Conservation (phyloP, 2,329 filamentous ascomycete genomes). For the Verticillium nonalfalfae region DNA sequence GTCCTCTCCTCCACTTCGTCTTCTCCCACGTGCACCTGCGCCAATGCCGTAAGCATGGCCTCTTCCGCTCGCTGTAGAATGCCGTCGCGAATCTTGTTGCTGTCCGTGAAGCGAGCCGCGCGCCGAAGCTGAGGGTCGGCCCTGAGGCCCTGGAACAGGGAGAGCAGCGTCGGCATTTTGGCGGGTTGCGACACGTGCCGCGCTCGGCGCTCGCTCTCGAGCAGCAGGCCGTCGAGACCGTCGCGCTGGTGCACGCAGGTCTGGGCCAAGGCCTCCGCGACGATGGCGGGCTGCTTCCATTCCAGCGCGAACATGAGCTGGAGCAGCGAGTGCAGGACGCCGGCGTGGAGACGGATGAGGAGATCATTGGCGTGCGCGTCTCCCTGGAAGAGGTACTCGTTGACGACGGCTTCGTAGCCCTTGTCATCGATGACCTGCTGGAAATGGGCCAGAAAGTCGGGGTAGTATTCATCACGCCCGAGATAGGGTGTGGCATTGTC, state of each 20-base stretch:
- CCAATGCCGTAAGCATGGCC: constrained; percentile 56
- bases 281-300: constrained; percentile 72
- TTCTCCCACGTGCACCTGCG: constrained; percentile 48
- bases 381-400: constrained; percentile 62
- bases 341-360: constrained; percentile 62
- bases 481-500: constrained; percentile 50
- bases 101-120: constrained; percentile 43
- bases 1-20: constrained; percentile 50
- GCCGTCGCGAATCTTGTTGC: constrained; percentile 63
- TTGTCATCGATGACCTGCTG: constrained; percentile 53
- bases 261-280: constrained; percentile 76
- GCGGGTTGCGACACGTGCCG: constrained; percentile 11
- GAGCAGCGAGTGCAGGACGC: constrained; percentile 73
- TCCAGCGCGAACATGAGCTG: constrained; percentile 82
- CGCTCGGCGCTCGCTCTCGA: constrained; percentile 42
- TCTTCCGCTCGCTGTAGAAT: constrained; percentile 56
- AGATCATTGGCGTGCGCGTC: constrained; percentile 62
- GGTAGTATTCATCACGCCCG: constrained; percentile 59
- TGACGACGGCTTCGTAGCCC: constrained; percentile 31
- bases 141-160: constrained; percentile 56
- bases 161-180: constrained; percentile 37
- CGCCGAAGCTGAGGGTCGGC: constrained; percentile 48
- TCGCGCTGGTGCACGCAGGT: constrained; percentile 58
- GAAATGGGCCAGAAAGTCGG: constrained; percentile 73
- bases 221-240: constrained; percentile 48